Percentiles rank a stretch among this genome's conserved stretches.
phyloP scores from a whole-genome alignment of 495 filamentous ascomycete species.

The Aspergillus baeticus region DNA sequence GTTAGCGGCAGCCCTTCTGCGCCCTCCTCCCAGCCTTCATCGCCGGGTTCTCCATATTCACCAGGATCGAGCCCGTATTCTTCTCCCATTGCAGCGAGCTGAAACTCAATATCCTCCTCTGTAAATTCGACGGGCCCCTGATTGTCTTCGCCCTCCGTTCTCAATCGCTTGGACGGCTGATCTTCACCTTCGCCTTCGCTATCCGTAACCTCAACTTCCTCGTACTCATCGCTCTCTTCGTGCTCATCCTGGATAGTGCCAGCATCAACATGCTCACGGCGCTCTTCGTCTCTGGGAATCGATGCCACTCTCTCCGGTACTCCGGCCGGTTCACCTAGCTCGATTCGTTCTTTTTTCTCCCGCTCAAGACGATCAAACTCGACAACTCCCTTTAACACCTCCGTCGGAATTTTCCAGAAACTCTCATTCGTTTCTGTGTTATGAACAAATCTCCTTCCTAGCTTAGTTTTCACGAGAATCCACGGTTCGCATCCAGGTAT shows the following conservation, averaged over 20 bases:
- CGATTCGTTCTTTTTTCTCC: constrained; percentile 46
- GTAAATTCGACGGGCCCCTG: constrained; percentile 79
- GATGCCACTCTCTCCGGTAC: constrained; percentile 20
- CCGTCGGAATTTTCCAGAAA: constrained; percentile 86
- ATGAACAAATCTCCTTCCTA: constrained; percentile 83
- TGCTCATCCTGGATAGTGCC: constrained; percentile 11
- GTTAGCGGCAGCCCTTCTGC: constrained; percentile 66
- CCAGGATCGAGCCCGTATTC: constrained; percentile 69
- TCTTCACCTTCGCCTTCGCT: constrained; percentile 55
- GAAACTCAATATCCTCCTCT: constrained; percentile 92
- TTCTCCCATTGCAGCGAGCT: constrained; percentile 82
- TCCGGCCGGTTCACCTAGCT: constrained; percentile 37
- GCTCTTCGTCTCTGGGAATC: constrained; percentile 3
- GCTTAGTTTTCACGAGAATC: constrained; percentile 87
- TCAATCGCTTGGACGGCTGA: constrained; percentile 63
- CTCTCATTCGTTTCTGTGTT: constrained; percentile 81
- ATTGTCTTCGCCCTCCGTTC: constrained; percentile 54
- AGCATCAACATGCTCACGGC: constrained; percentile 5
- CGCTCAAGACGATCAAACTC: constrained; percentile 62
- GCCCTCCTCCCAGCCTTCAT: constrained; percentile 68
- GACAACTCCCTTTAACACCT: constrained; percentile 76
- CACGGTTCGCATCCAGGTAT: constrained; percentile 87
- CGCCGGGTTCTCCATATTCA: constrained; percentile 66
- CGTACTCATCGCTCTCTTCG: constrained; percentile 68
- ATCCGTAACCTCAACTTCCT: constrained; percentile 86